Conservation (phyloP, 148 eudicot genomes). For the Heliamphora exappendiculata region DNA sequence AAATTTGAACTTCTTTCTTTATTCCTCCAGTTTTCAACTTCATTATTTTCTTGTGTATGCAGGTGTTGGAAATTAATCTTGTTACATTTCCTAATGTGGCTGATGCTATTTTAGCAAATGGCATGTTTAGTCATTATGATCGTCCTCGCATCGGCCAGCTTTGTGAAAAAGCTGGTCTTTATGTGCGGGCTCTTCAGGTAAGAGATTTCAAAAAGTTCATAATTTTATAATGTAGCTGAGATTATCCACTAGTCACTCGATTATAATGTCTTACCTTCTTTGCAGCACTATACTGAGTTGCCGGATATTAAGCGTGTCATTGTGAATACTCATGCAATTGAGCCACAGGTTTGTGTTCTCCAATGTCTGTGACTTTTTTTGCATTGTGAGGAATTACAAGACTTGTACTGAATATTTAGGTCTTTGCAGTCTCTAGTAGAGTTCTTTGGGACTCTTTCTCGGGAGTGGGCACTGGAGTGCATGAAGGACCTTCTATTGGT, state of each 20-base stretch:
- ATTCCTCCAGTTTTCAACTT: neutral
- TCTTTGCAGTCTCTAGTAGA: conserved; percentile 80
- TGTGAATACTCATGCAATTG: conserved; percentile 96
- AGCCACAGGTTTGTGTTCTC: conserved; percentile 69
- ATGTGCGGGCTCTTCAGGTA: conserved; percentile 90
- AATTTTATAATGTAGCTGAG: neutral
- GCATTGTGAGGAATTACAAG: neutral
- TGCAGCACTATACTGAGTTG: conserved; percentile 84
- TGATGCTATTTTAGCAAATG: conserved; percentile 95
- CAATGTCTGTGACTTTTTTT: neutral
- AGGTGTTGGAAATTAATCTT: conserved; percentile 91
- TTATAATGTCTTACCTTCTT: conserved; percentile 11
- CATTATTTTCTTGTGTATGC: conserved; percentile 14
- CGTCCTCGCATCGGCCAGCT: conserved; percentile 95
- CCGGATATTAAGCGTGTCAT: conserved; percentile 94
- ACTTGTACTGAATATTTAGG: conserved; percentile 2
- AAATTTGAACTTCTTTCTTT: neutral
- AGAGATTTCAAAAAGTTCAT: neutral
- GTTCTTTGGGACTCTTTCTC: conserved; percentile 91
- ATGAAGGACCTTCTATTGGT: conserved; percentile 94
- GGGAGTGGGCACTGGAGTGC: conserved; percentile 96
- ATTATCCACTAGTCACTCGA: neutral
- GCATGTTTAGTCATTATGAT: conserved; percentile 97
- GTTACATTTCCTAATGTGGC: conserved; percentile 97
- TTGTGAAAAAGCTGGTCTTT: conserved; percentile 94